Evolutionary conservation across 371 early-diverging fungal species (phyloP), one percentile per base, ranked within the genome.

Genomic region (Mucor circinelloides): DNA sequence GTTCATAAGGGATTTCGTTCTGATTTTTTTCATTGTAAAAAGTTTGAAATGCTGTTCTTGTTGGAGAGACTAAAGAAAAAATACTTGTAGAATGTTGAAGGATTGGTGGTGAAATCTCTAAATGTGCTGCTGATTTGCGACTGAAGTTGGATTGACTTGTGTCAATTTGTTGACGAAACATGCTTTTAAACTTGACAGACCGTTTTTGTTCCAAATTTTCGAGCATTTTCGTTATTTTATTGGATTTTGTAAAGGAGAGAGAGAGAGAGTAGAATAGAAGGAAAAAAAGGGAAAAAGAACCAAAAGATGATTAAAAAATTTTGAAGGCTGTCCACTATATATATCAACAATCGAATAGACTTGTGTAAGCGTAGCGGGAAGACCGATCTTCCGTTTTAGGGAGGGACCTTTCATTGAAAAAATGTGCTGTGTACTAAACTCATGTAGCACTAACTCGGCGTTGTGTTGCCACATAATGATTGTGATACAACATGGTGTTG

Each of bases 51-150:
- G 65, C 46, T 36, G 80, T 73, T 46, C 79, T 74, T 15, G 72
- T 78, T 52, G 80, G 82, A 34, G 76, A 80, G 27, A 78, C 76
- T 8, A 82, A 69, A 2, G 82, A 81, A 32, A 78, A 81, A 13
- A 81, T 69, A 57, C 70, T 72, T 12, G 80, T 74, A 6, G 84
- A 76, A 65, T 81, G 80, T 54, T 80, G 77, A 50, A 84, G 67
- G 27, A 84, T 72, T 40, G 76, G 76, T 52, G 78, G 56, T 42
- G 78, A 77, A 27, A 75, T 81, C 3, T 61, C 60, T 9, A 73
- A 58, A 34, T 62, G 62, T 6, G 62, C 50, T 19, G 62, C 62
- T 23, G 15, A 23, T 58, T 64, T 64, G 57, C 64, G 42, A 32
- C 44, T 44, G 21, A 56, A 57, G 23, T 42, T 30, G 5, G 44